Evolutionary conservation across 2,329 filamentous ascomycete genomes (phyloP), one percentile per base, ranked within the genome.

Genomic region (Grosmannia serpens): DNA sequence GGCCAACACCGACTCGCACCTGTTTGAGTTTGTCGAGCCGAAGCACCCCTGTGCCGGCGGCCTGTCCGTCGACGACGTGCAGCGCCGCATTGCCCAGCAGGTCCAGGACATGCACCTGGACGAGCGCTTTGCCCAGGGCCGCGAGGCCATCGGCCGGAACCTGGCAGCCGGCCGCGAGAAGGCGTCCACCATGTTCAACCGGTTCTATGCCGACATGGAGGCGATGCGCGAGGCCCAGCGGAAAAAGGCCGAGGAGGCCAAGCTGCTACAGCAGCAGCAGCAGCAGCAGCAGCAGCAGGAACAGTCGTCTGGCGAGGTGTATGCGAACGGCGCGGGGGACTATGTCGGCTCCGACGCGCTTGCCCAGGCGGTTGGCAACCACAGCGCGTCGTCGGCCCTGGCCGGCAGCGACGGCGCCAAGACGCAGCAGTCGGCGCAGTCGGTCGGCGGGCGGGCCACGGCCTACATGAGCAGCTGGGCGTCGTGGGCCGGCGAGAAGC

Each of bases 21-120:
- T 99, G 20, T 99, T 97, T 68, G 92, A 96, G 64, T 89, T 99
- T 62, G 88, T 95, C 17, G 91, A 95, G 68, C 94, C 94, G 1
- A 86, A 86, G 61, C 94, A 99, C 70, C 94, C 94, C 4, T 96
- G 89, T 70, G 91, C 91, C 1, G 94, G 94, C 29, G 92, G 91
- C 0, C 78, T 99, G 24, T 91, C 87, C 1, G 91, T 99, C 62
- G 94, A 97, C 64, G 94, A 99, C 69, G 87, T 99, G 15, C 92
- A 96, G 69, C 83, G 94, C 55, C 82, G 94, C 27, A 81, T 99
- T 38, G 85, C 90, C 41, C 88, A 95, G 70, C 94, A 97, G 72
- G 89, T 99, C 55, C 88, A 92, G 64, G 92, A 97, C 61, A 80
- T 97, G 54, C 91, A 97, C 69, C 80, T 97, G 2, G 94, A 99